Evolutionary conservation across 164 flowering plant genomes (phyloP), one percentile per base, ranked within the genome.

Genomic region (Amborella trichopoda): DNA sequence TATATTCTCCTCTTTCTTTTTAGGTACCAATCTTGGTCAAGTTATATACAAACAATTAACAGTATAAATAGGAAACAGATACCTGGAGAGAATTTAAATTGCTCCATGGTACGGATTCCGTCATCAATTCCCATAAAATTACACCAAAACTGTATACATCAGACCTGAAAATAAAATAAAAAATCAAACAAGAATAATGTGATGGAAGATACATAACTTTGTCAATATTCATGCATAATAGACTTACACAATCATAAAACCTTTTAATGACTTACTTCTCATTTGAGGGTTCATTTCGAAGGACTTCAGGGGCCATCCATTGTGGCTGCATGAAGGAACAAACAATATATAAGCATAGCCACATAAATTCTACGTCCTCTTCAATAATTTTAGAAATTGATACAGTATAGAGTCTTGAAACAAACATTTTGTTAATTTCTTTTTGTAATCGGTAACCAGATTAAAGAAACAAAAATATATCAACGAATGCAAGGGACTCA

Each of bases 271-370:
- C 20, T 68, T 68, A 88, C 96, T 88, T 88, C 55, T 88, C 94
- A 68, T 85, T 80, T 32, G 88, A 81, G 60, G 86, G 87, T 59
- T 86, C 96, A 41, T 69, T 86, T n/a, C 93, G 74, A n/a, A 86
- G 93, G 28, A 86, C 78, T 80, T 86, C 96, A 41, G 96, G 95
- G 38, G 95, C 95, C 95, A 86, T 86, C 95, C 95, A 86, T 54
- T 82, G 86, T 37, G 95, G 93, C 96, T 86, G 93, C 71, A 67
- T 44, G 22, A 53, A 53, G 9, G 37, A 11, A 23, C n/a, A 38
- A 39, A 21, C 44, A 20, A 22, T 39, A n/a, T 1, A 44, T 21
- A 44, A 3, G 17, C 12, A 11, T 40, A 40, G 44, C 6, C 34
- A 6, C 6, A 13, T 6, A 30, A 30, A 6, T 30, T 30, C 13